These are phyloP conservation scores for Zygosaccharomyces sapae DNA, from an alignment of 1,139 yeast genomes.

Conservation along the genomic window DNA sequence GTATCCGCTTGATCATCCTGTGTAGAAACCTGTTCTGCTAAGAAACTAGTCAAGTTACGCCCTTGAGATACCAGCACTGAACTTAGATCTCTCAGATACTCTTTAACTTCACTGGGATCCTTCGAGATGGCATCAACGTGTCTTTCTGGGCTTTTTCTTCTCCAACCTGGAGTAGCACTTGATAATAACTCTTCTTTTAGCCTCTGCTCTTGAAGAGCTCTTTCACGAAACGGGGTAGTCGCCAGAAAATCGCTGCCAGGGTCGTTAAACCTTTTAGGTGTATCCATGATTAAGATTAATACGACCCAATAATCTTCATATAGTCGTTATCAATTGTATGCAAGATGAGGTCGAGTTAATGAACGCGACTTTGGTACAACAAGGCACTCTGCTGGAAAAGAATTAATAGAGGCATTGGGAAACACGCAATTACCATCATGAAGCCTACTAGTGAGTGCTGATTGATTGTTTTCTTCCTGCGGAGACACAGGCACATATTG, in stretches of 20 bases:
- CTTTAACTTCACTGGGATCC: slow-evolving; percentile 19
- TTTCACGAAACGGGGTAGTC: slow-evolving; percentile 26
- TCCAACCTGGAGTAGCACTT: slow-evolving; percentile 26
- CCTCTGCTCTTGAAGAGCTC: slow-evolving; percentile 24
- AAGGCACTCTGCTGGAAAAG: background rate
- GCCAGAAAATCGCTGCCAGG: slow-evolving; percentile 10
- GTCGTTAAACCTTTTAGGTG: slow-evolving; percentile 12
- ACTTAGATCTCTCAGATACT: slow-evolving; percentile 27
- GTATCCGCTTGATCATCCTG: slow-evolving; percentile 1
- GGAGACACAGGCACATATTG: too few species aligned
- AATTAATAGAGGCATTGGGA: background rate
- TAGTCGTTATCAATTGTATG: background rate
- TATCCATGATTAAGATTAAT: slow-evolving; percentile 8
- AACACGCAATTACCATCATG: background rate
- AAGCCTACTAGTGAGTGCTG: too few species aligned
- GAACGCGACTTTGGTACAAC: background rate
- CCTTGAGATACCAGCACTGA: slow-evolving; percentile 25
- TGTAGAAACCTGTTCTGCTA: slow-evolving; percentile 9
- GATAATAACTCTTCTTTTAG: slow-evolving; percentile 22
- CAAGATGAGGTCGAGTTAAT: background rate
- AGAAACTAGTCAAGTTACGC: slow-evolving; percentile 10
- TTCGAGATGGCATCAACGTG: slow-evolving; percentile 12
- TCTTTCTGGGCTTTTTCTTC: slow-evolving; percentile 9
- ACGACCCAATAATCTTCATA: background rate
- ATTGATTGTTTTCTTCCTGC: too few species aligned